Evolutionary conservation across 2,329 filamentous ascomycete species (phyloP).

Genomic region (Sporothrix brunneoviolacea): DNA sequence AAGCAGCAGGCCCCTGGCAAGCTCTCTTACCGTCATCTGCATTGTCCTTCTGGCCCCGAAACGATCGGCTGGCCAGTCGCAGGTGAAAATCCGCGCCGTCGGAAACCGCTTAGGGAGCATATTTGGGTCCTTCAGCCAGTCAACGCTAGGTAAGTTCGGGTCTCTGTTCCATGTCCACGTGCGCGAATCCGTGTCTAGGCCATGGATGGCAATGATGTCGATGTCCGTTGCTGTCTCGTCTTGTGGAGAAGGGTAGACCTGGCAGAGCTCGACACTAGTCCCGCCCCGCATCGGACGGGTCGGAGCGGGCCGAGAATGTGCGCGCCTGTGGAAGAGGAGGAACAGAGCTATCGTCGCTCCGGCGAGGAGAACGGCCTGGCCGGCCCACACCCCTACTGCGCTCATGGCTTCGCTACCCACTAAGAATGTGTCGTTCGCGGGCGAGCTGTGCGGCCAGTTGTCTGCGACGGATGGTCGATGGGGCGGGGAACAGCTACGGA

Average conservation of each 20-base stretch:
- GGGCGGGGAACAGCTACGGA: too few species aligned
- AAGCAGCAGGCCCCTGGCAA: slow-evolving; percentile 21
- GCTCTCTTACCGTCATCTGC: slow-evolving; percentile 18
- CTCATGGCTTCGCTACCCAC: too few species aligned
- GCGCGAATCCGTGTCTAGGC: slow-evolving; percentile 26
- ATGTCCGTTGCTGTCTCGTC: slow-evolving; percentile 14
- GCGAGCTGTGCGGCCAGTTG: too few species aligned
- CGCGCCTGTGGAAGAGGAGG: too few species aligned
- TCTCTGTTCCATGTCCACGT: slow-evolving; percentile 20
- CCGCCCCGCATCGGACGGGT: too few species aligned
- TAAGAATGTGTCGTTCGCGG: too few species aligned
- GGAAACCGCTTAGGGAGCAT: slow-evolving; percentile 22
- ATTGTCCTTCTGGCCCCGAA: slow-evolving; percentile 16
- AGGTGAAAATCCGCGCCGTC: slow-evolving; percentile 24
- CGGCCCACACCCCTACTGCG: too few species aligned
- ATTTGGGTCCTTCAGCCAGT: slow-evolving; percentile 21
- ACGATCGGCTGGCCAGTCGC: slow-evolving; percentile 24
- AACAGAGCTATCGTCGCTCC: too few species aligned
- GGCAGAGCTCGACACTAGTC: background rate
- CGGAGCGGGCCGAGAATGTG: too few species aligned
- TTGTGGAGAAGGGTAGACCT: background rate
- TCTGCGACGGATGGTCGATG: too few species aligned
- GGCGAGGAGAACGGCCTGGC: too few species aligned
- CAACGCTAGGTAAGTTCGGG: slow-evolving; percentile 10
- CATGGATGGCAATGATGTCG: slow-evolving; percentile 21